Base-by-base conservation (phyloP, 2,329 filamentous ascomycete genomes). In the Parafenestella ontariensis region DNA sequence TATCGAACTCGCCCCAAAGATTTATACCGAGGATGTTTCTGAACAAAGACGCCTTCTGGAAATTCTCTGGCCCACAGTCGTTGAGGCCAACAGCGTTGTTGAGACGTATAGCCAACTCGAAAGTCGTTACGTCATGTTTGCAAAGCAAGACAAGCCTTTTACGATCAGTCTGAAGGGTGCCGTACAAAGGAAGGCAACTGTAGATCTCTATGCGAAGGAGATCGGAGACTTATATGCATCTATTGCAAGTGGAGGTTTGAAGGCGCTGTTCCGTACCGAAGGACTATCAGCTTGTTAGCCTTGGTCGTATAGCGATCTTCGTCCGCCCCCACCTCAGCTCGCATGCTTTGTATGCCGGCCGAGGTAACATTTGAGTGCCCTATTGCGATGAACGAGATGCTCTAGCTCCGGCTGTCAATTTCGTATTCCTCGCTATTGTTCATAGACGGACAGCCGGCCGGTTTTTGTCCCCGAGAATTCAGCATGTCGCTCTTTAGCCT, bases 181-280 rank as follows among this genome's bases (percentile, higher is more conserved):
- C 0, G 74, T 81, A 3, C 77, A 79, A 61, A 73, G 80, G 7
- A 71, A 70, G 3, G 66, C 71, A 0, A 81, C 81, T 0, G 54
- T 76, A 10, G 57, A 64, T 1, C 70, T 80, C 0, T 84, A 82
- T 44, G 64, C 65, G 2, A 59, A 75, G 1, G 81, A 83, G 51
- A 83, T 84, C 36, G 77, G 83, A 4, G 69, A 72, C 0, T 68
- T 83, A 4, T 84, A 83, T 49, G 46, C 46, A 5, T 55, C 45
- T 11, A 57, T 61, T 28, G 46, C 46, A 17, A 40, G 29, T 26
- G 54, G 52, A 47, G 54, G 55, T 4, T 21, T 54, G 6, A 37
- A 51, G 34, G 54, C 40, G 2, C 51, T 58, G 18, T 61, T 61
- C 26, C 52, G 46, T n/a, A 58, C 58, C 5, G 58, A 61, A 46